A percentile compares a stretch with the other conserved stretches of the same genome.
Conservation (phyloP, 495 filamentous ascomycete genomes). For the Pyrenula aspistea region DNA sequence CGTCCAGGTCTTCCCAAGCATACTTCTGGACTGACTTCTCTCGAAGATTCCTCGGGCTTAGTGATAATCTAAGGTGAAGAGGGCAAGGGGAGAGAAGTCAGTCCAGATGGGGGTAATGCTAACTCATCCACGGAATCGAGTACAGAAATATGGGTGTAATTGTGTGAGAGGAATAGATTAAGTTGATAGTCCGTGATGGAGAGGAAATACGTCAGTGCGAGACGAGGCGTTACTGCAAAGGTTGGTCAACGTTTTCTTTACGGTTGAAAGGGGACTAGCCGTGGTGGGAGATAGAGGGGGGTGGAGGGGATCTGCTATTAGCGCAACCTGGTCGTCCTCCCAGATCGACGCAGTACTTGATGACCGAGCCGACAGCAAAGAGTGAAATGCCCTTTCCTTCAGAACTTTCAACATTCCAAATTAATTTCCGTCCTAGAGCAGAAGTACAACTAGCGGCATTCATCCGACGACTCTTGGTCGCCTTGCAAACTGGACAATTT, state of each 20-base stretch:
- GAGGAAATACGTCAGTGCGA: not conserved
- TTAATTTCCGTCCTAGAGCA: not conserved
- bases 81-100: not conserved
- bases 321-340: no score
- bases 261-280: no score
- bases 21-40: not conserved
- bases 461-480: not conserved
- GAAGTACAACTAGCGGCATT: not conserved
- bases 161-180: not conserved
- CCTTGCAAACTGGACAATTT: not conserved
- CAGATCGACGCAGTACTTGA: no score
- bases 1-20: not conserved
- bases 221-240: no score
- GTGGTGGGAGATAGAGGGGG: no score
- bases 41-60: not conserved
- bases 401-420: not conserved
- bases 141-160: not conserved
- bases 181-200: not conserved
- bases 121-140: not conserved
- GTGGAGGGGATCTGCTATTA: no score
- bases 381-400: not conserved
- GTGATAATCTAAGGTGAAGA: not conserved
- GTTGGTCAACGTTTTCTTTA: no score
- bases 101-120: not conserved
- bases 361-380: no score